Evolutionary conservation across 139 green algal genomes (phyloP).

Genomic region (Zygnema circumcarinatum): DNA sequence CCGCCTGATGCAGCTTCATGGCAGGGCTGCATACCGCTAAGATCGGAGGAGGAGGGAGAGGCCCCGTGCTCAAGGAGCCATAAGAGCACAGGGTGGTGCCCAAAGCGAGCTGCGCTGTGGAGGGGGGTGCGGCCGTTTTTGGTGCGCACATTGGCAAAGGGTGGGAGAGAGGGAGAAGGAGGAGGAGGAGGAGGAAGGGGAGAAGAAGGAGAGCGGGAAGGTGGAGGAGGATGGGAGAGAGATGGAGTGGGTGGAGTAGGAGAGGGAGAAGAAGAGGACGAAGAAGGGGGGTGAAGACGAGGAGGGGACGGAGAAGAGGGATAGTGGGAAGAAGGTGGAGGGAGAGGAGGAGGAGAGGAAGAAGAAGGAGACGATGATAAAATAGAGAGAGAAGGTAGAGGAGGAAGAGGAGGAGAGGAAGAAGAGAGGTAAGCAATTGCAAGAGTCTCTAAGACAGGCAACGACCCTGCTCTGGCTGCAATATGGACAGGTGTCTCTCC

Average conservation of each 20-base stretch:
- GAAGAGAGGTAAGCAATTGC: neutral
- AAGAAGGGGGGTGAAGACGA: neutral
- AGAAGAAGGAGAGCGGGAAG: neutral
- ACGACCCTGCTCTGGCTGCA: conserved; percentile 1
- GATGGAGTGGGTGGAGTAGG: no score
- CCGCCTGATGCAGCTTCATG: conserved; percentile 25
- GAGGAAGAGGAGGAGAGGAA: neutral
- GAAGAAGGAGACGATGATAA: neutral
- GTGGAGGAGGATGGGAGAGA: neutral
- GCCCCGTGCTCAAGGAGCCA: conserved; percentile 5
- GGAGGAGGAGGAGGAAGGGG: neutral
- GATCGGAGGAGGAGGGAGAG: neutral
- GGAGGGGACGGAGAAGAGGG: neutral
- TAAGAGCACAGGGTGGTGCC: conserved; percentile 3
- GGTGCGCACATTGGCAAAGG: neutral
- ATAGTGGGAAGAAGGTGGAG: neutral
- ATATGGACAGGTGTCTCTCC: conserved; percentile 41
- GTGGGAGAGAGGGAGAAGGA: neutral
- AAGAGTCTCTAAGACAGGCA: neutral
- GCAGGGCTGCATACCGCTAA: neutral
- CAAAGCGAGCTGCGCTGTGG: conserved; percentile 8
- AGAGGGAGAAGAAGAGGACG: no score
- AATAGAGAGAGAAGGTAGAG: neutral
- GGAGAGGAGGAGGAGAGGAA: no score
- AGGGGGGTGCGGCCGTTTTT: conserved; percentile 36